Conservation (phyloP, 441 rosid genomes). For the Capsella rubella region DNA sequence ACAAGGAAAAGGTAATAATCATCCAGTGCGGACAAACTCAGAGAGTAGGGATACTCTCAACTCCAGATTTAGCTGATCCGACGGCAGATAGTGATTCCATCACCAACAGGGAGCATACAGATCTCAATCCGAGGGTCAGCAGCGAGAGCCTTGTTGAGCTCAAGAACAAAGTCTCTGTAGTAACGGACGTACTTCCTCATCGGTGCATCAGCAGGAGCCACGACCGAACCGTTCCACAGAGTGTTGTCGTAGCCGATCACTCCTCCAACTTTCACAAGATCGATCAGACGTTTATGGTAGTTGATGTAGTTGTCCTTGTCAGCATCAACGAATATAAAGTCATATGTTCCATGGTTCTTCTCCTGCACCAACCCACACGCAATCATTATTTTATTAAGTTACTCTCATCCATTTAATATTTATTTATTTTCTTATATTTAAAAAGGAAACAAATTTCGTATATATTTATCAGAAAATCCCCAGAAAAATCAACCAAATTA, state of each 20-base stretch:
- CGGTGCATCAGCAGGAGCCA: constrained; percentile 85
- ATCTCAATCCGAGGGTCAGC: constrained; percentile 98
- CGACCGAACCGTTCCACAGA: constrained; percentile 95
- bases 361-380: constrained; percentile 53
- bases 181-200: constrained; percentile 74
- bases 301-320: constrained; percentile 94
- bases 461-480: not conserved
- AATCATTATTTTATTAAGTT: too few relatives aligned
- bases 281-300: constrained; percentile 84
- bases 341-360: constrained; percentile 74
- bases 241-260: constrained; percentile 97
- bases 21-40: constrained; percentile 14
- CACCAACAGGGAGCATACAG: constrained; percentile 93
- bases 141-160: constrained; percentile 93
- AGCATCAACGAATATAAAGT: constrained; percentile 95
- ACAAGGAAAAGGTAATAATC: not conserved
- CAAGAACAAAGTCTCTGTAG: constrained; percentile 81
- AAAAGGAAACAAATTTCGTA: constrained; percentile 15
- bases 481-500: not conserved
- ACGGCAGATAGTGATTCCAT: constrained; percentile 98
- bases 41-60: not conserved
- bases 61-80: constrained; percentile 61
- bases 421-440: not conserved
- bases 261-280: constrained; percentile 86
- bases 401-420: too few relatives aligned